phyloP scores from a whole-genome alignment of 352 stramenopile species.

The Globisporangium heterothallicum region DNA sequence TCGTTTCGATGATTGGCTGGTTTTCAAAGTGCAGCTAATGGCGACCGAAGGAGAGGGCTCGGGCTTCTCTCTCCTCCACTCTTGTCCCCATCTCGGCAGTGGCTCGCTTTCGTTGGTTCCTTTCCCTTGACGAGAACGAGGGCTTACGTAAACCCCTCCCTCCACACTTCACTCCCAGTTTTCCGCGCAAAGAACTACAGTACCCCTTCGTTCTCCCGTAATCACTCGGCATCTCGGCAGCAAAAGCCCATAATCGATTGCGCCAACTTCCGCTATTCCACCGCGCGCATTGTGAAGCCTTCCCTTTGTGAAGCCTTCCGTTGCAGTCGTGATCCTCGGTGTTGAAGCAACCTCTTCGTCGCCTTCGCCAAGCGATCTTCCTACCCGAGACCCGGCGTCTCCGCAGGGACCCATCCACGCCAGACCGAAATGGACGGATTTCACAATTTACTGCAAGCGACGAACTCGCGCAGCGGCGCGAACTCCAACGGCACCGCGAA shows the following conservation, averaged over 20 bases:
- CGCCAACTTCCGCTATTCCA: constrained; percentile 8
- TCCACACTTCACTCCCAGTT: background rate
- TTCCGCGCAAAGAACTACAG: background rate
- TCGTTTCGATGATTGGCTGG: background rate
- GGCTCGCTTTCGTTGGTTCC: background rate
- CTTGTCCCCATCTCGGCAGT: background rate
- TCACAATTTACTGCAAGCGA: constrained; percentile 70
- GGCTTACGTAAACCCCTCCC: background rate
- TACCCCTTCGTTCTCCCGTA: constrained; percentile 1
- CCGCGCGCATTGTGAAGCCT: background rate
- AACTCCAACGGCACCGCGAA: constrained; percentile 13
- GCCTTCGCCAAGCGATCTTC: background rate
- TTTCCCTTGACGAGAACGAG: background rate
- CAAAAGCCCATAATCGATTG: constrained; percentile 9
- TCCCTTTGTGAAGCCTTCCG: too few species aligned
- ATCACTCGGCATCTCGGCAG: background rate
- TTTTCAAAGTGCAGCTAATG: too few species aligned
- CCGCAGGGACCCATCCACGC: background rate
- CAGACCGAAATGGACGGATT: constrained; percentile 57
- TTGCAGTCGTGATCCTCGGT: too few species aligned
- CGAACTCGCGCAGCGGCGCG: constrained; percentile 33
- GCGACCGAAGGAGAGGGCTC: background rate
- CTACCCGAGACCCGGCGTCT: background rate
- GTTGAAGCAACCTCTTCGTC: background rate
- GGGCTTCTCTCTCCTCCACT: background rate